A percentile compares a stretch with the other conserved stretches of the same genome.
Evolutionary conservation across 306 rosid species (phyloP).

Genomic region (Carpinus viminea): DNA sequence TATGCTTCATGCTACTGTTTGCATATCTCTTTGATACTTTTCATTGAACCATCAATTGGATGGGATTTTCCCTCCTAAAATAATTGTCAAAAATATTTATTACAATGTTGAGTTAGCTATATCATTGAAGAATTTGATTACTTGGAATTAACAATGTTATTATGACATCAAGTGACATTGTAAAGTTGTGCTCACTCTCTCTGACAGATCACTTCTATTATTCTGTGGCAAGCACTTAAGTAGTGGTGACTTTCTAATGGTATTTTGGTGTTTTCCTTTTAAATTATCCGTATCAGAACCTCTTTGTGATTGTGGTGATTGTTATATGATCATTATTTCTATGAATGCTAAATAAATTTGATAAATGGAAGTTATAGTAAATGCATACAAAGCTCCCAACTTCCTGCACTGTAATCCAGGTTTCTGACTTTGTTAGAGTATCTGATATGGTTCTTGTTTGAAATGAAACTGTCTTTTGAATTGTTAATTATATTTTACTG

Average conservation of each 20-base stretch:
- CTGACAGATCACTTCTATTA: not conserved
- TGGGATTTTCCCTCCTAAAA: not conserved
- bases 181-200: not conserved
- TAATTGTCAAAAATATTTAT: not conserved
- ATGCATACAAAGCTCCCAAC: not conserved
- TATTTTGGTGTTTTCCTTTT: not conserved
- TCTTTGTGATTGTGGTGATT: not conserved
- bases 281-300: not conserved
- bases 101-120: not conserved
- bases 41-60: not conserved
- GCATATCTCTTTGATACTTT: not conserved
- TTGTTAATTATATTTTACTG: slow-evolving; percentile 1
- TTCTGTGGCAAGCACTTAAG: not conserved
- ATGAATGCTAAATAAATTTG: not conserved
- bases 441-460: not conserved
- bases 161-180: not conserved
- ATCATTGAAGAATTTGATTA: not conserved
- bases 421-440: not conserved
- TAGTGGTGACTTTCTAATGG: not conserved
- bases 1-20: not conserved
- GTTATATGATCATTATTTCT: not conserved
- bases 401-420: slow-evolving; percentile 7
- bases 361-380: not conserved
- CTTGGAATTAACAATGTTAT: not conserved
- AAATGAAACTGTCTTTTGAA: not conserved